These are phyloP conservation scores for Gillenia trifoliata DNA, from an alignment of 306 rosid genomes.

Conservation along the genomic window DNA sequence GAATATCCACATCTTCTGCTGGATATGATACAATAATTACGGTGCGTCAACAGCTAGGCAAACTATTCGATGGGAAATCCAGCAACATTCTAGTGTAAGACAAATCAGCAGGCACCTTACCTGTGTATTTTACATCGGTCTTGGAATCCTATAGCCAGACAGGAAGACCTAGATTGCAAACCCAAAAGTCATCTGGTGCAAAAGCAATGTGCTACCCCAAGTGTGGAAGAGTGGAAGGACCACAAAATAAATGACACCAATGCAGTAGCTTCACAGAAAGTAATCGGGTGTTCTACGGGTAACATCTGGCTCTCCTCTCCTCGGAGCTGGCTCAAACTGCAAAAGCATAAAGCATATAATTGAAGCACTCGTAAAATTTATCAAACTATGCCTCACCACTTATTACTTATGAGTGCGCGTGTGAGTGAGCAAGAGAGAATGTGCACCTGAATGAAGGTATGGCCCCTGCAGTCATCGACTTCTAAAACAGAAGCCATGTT, in stretches of 20 bases:
- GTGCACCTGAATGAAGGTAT: conserved; percentile 94
- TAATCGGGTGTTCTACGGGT: conserved; percentile 99
- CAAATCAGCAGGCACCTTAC: conserved; percentile 43
- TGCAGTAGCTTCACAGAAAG: conserved; percentile 60
- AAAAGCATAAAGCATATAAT: conserved; percentile 12
- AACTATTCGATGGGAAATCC: conserved; percentile 44
- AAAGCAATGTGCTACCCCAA: conserved; percentile 30
- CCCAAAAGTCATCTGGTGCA: conserved; percentile 40
- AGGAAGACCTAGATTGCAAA: conserved; percentile 34
- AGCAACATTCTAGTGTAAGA: conserved; percentile 41
- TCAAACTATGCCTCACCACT: background rate
- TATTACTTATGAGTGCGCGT: background rate
- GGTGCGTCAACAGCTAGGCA: conserved; percentile 34
- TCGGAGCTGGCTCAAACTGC: conserved; percentile 99
- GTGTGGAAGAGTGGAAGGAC: conserved; percentile 30
- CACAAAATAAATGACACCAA: background rate
- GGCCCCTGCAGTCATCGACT: conserved; percentile 93
- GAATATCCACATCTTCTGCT: conserved; percentile 47
- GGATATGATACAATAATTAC: conserved; percentile 43
- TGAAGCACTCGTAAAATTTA: conserved; percentile 13
- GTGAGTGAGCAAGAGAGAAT: background rate
- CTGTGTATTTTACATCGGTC: conserved; percentile 57
- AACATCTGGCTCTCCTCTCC: conserved; percentile 99
- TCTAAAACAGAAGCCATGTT: conserved; percentile 99
- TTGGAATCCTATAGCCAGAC: conserved; percentile 33